Conservation (phyloP, 164 flowering plant genomes). For the Chimonanthus salicifolius region DNA sequence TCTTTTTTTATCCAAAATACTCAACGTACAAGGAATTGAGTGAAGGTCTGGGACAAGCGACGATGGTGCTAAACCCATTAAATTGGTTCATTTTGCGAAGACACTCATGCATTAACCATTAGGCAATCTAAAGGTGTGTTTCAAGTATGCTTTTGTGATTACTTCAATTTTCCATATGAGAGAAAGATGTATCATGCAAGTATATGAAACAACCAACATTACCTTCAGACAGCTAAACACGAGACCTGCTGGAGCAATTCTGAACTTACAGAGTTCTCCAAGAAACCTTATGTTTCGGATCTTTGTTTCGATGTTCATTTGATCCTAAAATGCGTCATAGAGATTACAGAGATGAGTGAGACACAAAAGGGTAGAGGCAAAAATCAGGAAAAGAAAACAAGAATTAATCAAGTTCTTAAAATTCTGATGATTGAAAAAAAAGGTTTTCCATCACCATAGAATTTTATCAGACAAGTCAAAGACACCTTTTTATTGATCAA, state of each 20-base stretch:
- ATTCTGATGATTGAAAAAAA: neutral
- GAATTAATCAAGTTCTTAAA: neutral
- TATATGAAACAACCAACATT: neutral
- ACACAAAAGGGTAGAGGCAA: neutral
- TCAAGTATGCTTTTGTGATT: too few species aligned
- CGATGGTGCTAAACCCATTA: neutral
- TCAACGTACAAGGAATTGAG: neutral
- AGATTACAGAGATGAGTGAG: neutral
- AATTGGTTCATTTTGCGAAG: neutral
- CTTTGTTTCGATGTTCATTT: constrained; percentile 97
- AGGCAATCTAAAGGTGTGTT: neutral
- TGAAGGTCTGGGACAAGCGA: neutral
- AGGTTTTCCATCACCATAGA: neutral
- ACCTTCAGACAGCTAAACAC: constrained; percentile 93
- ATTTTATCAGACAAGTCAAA: constrained; percentile 6
- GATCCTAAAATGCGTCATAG: constrained; percentile 58
- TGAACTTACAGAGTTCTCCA: constrained; percentile 97
- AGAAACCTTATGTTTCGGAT: constrained; percentile 89
- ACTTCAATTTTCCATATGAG: too few species aligned
- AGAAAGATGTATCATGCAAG: neutral
- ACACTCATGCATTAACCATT: neutral
- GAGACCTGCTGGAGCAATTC: constrained; percentile 75
- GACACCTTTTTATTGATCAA: constrained; percentile 83
- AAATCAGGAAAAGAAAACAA: neutral
- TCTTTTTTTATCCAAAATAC: neutral